Percentiles rank a stretch among this genome's conserved stretches.
Conservation (phyloP, 345 rosid genomes). For the Excoecaria cochinchinensis region DNA sequence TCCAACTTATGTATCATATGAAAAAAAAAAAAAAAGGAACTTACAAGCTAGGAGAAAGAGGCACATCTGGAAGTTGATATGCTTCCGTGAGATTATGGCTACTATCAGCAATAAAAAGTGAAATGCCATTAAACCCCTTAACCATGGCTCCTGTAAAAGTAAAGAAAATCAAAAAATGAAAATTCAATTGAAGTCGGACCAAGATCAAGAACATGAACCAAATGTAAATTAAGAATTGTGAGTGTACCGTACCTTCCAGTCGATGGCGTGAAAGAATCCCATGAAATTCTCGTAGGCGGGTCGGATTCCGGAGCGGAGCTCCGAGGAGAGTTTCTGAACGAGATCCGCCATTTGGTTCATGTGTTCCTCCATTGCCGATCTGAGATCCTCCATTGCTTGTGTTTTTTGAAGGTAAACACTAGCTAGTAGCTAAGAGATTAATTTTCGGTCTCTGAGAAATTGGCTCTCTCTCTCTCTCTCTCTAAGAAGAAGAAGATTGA, state of each 20-base stretch:
- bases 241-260: conserved; percentile 90
- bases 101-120: conserved; percentile 54
- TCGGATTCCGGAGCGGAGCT: conserved; percentile 67
- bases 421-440: neutral
- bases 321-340: conserved; percentile 71
- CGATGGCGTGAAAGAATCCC: conserved; percentile 85
- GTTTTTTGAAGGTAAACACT: neutral
- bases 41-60: conserved; percentile 78
- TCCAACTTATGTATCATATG: neutral
- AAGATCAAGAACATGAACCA: neutral
- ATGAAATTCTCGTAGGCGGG: conserved; percentile 79
- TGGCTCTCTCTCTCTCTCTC: neutral
- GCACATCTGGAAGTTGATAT: conserved; percentile 78
- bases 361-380: conserved; percentile 68
- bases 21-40: conserved; percentile 19
- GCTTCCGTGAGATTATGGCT: conserved; percentile 57
- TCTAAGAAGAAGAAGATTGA: too few relatives aligned
- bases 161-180: neutral
- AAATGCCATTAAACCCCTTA: conserved; percentile 62
- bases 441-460: neutral
- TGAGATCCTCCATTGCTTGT: conserved; percentile 58
- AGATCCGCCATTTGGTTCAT: conserved; percentile 86
- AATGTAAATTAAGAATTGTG: neutral
- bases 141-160: conserved; percentile 73
- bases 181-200: neutral